Base-by-base conservation (phyloP, 257 asterid genomes). In the Leonotis leonurus region DNA sequence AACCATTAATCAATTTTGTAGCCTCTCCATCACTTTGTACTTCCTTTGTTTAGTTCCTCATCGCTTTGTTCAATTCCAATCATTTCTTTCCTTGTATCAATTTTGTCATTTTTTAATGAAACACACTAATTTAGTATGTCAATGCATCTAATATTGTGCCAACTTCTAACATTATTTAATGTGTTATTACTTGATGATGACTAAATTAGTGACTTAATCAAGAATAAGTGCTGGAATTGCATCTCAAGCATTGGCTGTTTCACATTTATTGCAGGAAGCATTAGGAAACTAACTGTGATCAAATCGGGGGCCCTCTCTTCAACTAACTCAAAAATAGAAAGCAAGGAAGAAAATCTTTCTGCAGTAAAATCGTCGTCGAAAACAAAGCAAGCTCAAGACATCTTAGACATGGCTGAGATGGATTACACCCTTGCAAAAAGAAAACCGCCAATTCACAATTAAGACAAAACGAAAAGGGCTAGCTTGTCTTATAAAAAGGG, bases 401-500 rank as follows among this genome's bases (percentile, higher is more conserved):
- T 20, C 20, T n/a, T 82, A 54, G 94, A 81, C 81, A 40, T 88
- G 5, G 81, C 84, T 37, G 90, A 72, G 52, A 88, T 88, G 94
- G 96, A 85, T 69, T 88, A 88, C 76, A 79, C 94, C 8, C 79
- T 77, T 45, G 84, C 91, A 13, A 74, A 49, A 64, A 77, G 94
- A 71, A 85, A 80, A 73, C 81, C 89, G 36, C 89, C 94, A 1
- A 75, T 85, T 70, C 95, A 88, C 77, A 88, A 88, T 36, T 88
- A 70, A 56, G 69, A 18, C 6, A 18, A n/a, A 22, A 13, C 30
- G 45, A 29, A 59, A 60, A 14, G 50, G 21, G 37, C 43, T 55
- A 30, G 58, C 16, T 53, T 60, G 70, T 68, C 58, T 62, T 25
- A 36, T 46, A 48, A 24, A 55, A 49, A 33, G 21, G 36, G 50